Evolutionary conservation across 148 eudicot species (phyloP), one percentile per base, ranked within the genome.

Genomic region (Mesembryanthemum crystallinum): DNA sequence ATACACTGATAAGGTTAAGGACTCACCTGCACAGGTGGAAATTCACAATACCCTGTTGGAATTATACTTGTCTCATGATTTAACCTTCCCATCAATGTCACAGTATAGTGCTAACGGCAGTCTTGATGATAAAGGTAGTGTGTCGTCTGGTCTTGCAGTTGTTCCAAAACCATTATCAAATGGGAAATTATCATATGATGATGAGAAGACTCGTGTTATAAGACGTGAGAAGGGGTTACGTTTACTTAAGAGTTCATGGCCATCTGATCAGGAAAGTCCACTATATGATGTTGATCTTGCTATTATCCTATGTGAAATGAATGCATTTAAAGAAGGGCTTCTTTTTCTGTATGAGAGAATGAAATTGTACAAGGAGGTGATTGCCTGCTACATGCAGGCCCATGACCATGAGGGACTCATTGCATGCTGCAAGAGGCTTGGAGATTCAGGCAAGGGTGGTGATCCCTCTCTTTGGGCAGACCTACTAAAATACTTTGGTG

Each of bases 391-490:
- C 84, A 91, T 95, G 97, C 98, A 86, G 82, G 85, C 88, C 67
- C 99, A 91, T 82, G 99, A 95, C 67, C 99, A 95, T 69, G 94
- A 88, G 79, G 99, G 97, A 33, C 81, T 95, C 78, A 92, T 95
- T 85, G 92, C 98, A 33, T 95, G 99, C 83, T 95, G 99, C 87
- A 92, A 90, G 90, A 95, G 92, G 80, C 88, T 95, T 28, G 99
- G 99, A 74, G 97, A 95, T 87, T 91, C 94, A 17, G 97, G 93
- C 58, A 89, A 85, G 80, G 98, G 94, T 67, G 99, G 98, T 45
- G 99, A 95, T 76, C 85, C 97, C 30, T 67, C 90, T 71, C 98
- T 95, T 71, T 95, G 99, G 99, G 94, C 94, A 62, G 99, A 92
- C 73, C 72, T 95, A 35, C 82, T 95, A 71, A 91, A 89, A 80